Evolutionary conservation across 805 yeast genomes (phyloP).

Genomic region (Ogataea wickerhamii): DNA sequence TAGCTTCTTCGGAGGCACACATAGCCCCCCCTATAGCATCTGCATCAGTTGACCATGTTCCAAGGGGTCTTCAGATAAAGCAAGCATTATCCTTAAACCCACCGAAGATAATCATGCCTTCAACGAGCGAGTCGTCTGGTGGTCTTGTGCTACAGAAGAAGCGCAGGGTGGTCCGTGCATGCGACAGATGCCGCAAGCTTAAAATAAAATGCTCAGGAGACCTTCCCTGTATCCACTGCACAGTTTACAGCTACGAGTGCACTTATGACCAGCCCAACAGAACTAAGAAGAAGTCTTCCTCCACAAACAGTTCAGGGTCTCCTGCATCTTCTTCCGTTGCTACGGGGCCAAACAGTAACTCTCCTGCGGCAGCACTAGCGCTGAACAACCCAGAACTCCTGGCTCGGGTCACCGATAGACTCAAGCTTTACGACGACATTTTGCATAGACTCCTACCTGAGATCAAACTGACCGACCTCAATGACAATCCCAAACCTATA

Average conservation of each 20-base stretch:
- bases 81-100: slow-evolving; percentile 14
- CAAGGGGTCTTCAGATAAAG: slow-evolving; percentile 10
- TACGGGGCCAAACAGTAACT: not conserved
- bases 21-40: not conserved
- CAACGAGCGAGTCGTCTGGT: slow-evolving; percentile 14
- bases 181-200: slow-evolving; percentile 48
- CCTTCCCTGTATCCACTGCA: slow-evolving; percentile 56
- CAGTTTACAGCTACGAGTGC: slow-evolving; percentile 82
- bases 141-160: slow-evolving; percentile 26
- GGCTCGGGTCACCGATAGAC: slow-evolving; percentile 30
- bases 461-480: slow-evolving; percentile 29
- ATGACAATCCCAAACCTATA: slow-evolving; percentile 31
- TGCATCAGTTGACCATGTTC: not conserved
- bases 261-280: slow-evolving; percentile 70
- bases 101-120: slow-evolving; percentile 29
- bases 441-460: slow-evolving; percentile 31
- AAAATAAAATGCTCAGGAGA: slow-evolving; percentile 53
- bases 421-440: slow-evolving; percentile 33
- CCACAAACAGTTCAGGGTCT: slow-evolving; percentile 14
- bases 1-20: slow-evolving; percentile 3
- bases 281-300: slow-evolving; percentile 34
- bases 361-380: not conserved
- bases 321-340: slow-evolving; percentile 6
- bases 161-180: slow-evolving; percentile 45
- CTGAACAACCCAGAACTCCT: slow-evolving; percentile 23